These are phyloP conservation scores for Rhynchospora breviuscula DNA, from an alignment of 176 grass and related monocot genomes.

Conservation along the genomic window DNA sequence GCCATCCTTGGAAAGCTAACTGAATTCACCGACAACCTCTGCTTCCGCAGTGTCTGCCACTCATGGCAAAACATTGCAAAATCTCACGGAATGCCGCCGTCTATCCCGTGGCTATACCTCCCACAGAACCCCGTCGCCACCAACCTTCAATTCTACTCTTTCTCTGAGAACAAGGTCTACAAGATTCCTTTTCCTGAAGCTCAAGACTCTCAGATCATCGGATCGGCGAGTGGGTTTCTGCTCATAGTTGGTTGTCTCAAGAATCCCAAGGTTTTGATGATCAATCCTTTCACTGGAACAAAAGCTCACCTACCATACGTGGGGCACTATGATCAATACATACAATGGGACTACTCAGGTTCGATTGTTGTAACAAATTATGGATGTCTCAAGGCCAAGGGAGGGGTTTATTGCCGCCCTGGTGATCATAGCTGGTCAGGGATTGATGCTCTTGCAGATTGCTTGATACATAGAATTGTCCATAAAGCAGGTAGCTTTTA, in stretches of 20 bases:
- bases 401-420: background rate
- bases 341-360: background rate
- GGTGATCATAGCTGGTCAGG: background rate
- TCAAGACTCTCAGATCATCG: background rate
- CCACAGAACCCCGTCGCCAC: constrained; percentile 31
- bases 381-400: background rate
- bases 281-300: too few species aligned
- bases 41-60: constrained; percentile 53
- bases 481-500: background rate
- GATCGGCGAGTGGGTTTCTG: background rate
- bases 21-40: constrained; percentile 42
- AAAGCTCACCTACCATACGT: too few species aligned
- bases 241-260: too few species aligned
- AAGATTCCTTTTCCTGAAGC: background rate
- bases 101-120: constrained; percentile 41
- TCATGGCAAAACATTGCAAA: constrained; percentile 33
- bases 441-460: background rate
- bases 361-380: background rate
- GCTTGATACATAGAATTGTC: background rate
- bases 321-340: too few species aligned
- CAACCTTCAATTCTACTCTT: constrained; percentile 40
- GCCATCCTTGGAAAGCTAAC: constrained; percentile 35
- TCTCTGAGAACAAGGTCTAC: constrained; percentile 43
- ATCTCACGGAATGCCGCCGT: constrained; percentile 21
- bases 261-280: too few species aligned